Evolutionary conservation across 306 rosid genomes (phyloP).

Genomic region (Citrullus mucosospermus): DNA sequence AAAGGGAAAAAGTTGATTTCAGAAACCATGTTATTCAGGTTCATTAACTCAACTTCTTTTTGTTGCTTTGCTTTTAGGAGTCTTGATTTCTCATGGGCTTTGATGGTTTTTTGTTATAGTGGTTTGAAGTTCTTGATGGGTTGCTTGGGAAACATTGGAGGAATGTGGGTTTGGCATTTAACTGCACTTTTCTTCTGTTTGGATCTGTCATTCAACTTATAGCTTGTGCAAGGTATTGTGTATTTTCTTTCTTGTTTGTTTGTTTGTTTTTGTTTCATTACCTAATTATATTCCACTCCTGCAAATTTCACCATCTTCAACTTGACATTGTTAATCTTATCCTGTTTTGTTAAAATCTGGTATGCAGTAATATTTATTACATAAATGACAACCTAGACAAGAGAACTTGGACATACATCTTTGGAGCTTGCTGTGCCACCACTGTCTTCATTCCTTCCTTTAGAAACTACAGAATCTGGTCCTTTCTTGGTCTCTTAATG

Average conservation of each 20-base stretch:
- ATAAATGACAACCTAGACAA: conserved; percentile 94
- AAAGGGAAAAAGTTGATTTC: conserved; percentile 84
- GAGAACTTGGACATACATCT: conserved; percentile 97
- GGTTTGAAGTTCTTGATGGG: conserved; percentile 99
- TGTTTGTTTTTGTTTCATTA: not conserved
- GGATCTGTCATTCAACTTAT: conserved; percentile 98
- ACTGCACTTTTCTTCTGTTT: conserved; percentile 96
- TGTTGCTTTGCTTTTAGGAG: not conserved
- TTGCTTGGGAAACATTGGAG: conserved; percentile 97
- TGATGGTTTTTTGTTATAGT: conserved; percentile 17
- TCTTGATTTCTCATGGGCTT: conserved; percentile 20
- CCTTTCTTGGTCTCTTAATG: conserved; percentile 88
- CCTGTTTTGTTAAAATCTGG: not conserved
- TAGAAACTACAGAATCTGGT: conserved; percentile 95
- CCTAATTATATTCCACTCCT: not conserved
- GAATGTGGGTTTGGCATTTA: conserved; percentile 94
- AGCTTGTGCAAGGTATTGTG: conserved; percentile 88
- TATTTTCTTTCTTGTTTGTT: conserved; percentile 10
- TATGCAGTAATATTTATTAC: conserved; percentile 83
- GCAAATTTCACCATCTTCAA: not conserved
- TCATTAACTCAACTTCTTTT: not conserved
- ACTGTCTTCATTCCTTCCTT: conserved; percentile 96
- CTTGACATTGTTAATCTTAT: not conserved
- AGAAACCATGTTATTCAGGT: conserved; percentile 97
- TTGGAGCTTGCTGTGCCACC: conserved; percentile 99